These are phyloP conservation scores for Dendrobium chrysotoxum DNA, from an alignment of 106 monocot species.

Conservation along the genomic window DNA sequence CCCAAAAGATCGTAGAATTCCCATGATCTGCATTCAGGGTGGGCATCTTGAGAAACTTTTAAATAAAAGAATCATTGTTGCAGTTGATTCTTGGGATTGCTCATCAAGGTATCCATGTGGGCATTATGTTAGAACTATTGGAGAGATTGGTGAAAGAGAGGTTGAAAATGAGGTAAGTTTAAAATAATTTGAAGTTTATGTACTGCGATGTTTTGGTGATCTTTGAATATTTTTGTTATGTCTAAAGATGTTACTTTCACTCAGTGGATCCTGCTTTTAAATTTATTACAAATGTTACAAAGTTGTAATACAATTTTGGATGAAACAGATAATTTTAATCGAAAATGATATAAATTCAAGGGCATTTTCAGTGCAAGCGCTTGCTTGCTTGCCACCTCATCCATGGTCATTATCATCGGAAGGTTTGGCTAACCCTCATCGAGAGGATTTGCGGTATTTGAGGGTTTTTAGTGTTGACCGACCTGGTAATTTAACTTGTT, in stretches of 20 bases:
- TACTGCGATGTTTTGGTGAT: not conserved
- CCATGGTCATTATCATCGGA: conserved; percentile 84
- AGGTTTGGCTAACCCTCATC: conserved; percentile 64
- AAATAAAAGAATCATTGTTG: conserved; percentile 92
- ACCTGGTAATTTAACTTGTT: conserved; percentile 58
- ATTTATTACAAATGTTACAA: not conserved
- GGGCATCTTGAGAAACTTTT: conserved; percentile 96
- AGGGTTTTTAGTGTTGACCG: conserved; percentile 99
- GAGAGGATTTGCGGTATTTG: conserved; percentile 75
- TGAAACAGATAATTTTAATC: conserved; percentile 80
- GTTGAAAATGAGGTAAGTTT: conserved; percentile 86
- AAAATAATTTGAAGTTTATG: not conserved
- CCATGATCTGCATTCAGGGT: conserved; percentile 94
- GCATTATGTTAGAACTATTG: conserved; percentile 95
- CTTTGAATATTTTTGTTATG: not conserved
- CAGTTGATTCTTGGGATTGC: conserved; percentile 97
- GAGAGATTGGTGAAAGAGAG: conserved; percentile 91
- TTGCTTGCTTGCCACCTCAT: conserved; percentile 88
- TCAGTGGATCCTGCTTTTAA: not conserved
- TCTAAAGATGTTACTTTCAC: not conserved
- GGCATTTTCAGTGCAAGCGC: conserved; percentile 92
- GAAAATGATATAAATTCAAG: conserved; percentile 98
- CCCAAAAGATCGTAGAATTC: conserved; percentile 86
- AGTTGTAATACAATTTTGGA: conserved; percentile 11
- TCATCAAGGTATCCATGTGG: conserved; percentile 87